Conservation (phyloP, 73 alveolate genomes). For the Tetrahymena borealis region DNA sequence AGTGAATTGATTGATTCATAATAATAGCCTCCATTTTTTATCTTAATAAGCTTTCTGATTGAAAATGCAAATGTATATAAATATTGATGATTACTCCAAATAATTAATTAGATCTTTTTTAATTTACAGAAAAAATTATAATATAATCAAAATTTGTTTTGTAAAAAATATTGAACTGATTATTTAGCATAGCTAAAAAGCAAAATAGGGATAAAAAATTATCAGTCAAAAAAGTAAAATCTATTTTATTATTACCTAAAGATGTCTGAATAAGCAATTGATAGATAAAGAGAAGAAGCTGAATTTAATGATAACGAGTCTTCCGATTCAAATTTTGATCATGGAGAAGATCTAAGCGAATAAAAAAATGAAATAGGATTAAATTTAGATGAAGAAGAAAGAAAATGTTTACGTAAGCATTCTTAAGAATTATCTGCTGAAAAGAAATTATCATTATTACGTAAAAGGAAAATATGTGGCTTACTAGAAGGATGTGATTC, state of each 20-base stretch:
- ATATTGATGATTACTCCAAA: no score
- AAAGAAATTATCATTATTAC: slow-evolving; percentile 13
- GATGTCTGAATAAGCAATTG: background rate
- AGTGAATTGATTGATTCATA: no score
- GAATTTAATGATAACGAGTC: background rate
- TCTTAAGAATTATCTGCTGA: slow-evolving; percentile 3
- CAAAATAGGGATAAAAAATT: no score
- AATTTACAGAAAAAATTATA: no score
- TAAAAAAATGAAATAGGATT: background rate
- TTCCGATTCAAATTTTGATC: background rate
- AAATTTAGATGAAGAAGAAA: background rate
- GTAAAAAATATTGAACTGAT: no score
- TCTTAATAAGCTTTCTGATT: no score
- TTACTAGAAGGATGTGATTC: slow-evolving; percentile 48
- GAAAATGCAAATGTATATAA: no score
- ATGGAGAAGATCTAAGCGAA: background rate
- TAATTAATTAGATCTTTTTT: no score
- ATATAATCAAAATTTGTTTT: no score
- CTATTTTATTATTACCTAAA: background rate
- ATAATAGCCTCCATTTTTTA: no score
- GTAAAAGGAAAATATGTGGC: slow-evolving; percentile 40
- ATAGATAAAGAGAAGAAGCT: background rate
- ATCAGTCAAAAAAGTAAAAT: no score
- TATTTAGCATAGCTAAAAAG: no score
- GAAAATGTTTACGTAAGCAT: background rate